Base-by-base conservation (phyloP, 2,329 filamentous ascomycete genomes). In the Fusarium multiceps region DNA sequence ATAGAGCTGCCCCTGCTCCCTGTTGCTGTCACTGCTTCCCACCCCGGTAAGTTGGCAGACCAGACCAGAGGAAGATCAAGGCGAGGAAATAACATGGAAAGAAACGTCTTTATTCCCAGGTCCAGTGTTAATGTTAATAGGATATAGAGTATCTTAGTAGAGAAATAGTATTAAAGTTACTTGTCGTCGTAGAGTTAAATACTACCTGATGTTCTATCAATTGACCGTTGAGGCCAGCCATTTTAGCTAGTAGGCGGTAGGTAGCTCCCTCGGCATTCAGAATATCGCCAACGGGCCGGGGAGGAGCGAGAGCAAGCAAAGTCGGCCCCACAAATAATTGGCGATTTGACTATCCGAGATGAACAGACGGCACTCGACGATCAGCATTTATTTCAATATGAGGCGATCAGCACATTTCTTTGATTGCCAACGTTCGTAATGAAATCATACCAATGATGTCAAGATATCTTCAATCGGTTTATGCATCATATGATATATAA, bases 171-270 rank as follows among this genome's bases (percentile, higher is more conserved):
- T 25, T 18, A 42, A 10, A 6, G 41, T 18, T 7, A 13, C 18
- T 14, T 34, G 10, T 12, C 21, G 12, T 43, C n/a, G 30, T 63
- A 58, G 18, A 30, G 16, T 20, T 20, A n/a, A 30, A 21, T 18
- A 51, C n/a, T 54, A 8, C 34, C 18, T 37, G 49, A 16, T 47
- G 28, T 13, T 7, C 6, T 50, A 43, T 48, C 40, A 18, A n/a
- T 23, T n/a, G 37, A 48, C 63, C 62, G 42, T 55, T 70, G 34
- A 62, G 59, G 58, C 30, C 62, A 73, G 72, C 73, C 68, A 75
- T 69, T 60, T 32, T 41, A 27, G 28, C 13, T 20, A 30, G 10
- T 37, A 37, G 34, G 34, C 34, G 34, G 18, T n/a, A 37, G 34
- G 23, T 51, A 51, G 48, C 48, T 41, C 37, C 48, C 48, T 40